A percentile compares a stretch with the other conserved stretches of the same genome.
Conservation (phyloP, 2,329 filamentous ascomycete genomes). For the Ophiobolus disseminans region DNA sequence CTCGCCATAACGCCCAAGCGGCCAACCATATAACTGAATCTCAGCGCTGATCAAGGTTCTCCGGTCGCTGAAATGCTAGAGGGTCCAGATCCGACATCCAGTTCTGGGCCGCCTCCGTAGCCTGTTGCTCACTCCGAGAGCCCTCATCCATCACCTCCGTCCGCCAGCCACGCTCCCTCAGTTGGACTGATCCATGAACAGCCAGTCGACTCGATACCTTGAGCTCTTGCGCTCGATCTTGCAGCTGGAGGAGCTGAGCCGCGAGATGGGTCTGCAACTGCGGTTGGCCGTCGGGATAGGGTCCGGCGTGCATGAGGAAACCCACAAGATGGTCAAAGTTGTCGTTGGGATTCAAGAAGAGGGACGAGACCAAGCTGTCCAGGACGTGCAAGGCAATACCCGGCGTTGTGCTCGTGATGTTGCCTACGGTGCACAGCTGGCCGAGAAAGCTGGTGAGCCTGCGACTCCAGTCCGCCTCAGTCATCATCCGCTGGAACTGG, state of each 20-base stretch:
- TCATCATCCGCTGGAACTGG: background rate
- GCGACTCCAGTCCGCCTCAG: background rate
- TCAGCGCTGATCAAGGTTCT: background rate
- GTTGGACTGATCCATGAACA: background rate
- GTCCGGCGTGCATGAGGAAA: background rate
- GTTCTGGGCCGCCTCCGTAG: background rate
- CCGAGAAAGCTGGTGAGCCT: background rate
- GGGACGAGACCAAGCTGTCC: background rate
- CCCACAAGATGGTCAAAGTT: slow-evolving; percentile 1
- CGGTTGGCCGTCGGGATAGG: background rate
- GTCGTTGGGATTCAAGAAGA: background rate
- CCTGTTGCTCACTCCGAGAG: background rate
- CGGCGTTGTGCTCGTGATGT: background rate
- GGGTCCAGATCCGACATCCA: background rate
- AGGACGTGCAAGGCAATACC: background rate
- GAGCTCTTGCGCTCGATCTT: background rate
- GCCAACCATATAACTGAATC: too few relatives aligned
- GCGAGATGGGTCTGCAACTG: background rate
- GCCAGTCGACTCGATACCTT: background rate
- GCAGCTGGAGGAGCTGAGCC: background rate
- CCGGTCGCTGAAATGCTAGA: background rate
- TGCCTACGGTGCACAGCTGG: background rate
- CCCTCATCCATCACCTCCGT: background rate
- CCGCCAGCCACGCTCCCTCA: background rate
- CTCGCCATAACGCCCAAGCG: background rate